These are phyloP conservation scores for Talaromyces albobiverticillius DNA, from an alignment of 2,329 filamentous ascomycete species.

Conservation along the genomic window DNA sequence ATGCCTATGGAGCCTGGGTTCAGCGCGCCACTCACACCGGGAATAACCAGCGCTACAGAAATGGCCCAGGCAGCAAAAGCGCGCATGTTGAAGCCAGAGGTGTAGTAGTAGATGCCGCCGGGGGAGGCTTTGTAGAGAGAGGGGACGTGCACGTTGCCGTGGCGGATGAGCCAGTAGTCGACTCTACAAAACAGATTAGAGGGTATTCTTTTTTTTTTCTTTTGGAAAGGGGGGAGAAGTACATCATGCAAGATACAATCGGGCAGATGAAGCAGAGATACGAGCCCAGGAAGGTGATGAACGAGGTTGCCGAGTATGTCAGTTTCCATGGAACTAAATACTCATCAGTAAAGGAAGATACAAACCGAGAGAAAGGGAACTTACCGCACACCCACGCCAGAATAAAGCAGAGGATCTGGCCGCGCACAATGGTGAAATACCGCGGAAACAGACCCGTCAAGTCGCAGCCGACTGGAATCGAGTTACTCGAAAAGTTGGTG, in stretches of 20 bases:
- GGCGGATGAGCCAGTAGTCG: conserved; percentile 10
- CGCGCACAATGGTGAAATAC: conserved; percentile 9
- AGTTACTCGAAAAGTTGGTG: conserved; percentile 11
- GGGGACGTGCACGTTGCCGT: conserved; percentile 10
- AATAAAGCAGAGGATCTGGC: conserved; percentile 9
- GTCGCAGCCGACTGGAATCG: conserved; percentile 10
- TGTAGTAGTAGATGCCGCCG: conserved; percentile 8
- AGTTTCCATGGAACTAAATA: conserved; percentile 10
- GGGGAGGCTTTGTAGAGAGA: conserved; percentile 1
- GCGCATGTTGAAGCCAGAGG: conserved; percentile 3
- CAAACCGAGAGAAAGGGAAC: not conserved
- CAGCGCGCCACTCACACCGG: not conserved
- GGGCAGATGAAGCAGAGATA: conserved; percentile 14
- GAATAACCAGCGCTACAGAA: conserved; percentile 6
- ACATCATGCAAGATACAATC: conserved; percentile 12
- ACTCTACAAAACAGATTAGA: not conserved
- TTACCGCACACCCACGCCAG: conserved; percentile 12
- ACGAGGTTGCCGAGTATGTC: conserved; percentile 4
- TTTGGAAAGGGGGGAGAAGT: not conserved
- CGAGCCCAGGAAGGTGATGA: conserved; percentile 10
- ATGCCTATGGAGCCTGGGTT: conserved; percentile 1
- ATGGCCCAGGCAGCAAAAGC: conserved; percentile 6
- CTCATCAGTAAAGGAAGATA: not conserved
- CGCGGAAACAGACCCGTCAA: conserved; percentile 10
- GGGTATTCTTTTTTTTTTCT: not conserved